These are phyloP conservation scores for Rhizopus stolonifer DNA, from an alignment of 371 early-diverging fungal genomes.

Conservation along the genomic window DNA sequence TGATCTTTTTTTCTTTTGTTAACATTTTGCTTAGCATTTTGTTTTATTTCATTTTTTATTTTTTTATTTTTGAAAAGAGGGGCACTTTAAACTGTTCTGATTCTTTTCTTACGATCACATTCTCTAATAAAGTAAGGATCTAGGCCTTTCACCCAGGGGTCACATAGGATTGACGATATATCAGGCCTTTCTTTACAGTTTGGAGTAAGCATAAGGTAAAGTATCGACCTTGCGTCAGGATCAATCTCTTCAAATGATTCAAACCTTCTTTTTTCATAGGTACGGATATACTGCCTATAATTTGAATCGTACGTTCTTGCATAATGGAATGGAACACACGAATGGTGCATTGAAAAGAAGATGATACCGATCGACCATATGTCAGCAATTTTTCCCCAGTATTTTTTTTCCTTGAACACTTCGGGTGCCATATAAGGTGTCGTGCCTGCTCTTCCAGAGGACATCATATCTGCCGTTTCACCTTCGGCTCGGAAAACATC, in stretches of 20 bases:
- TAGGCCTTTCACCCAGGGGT: constrained; percentile 68
- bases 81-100: no score
- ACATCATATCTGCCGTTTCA: constrained; percentile 64
- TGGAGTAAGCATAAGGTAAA: constrained; percentile 82
- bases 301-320: constrained; percentile 63
- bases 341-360: constrained; percentile 75
- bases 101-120: background rate
- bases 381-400: constrained; percentile 74
- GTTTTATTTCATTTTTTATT: no score
- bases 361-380: constrained; percentile 84
- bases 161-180: constrained; percentile 53
- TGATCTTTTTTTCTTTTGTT: no score
- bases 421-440: constrained; percentile 91
- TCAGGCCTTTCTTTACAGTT: constrained; percentile 64
- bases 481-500: constrained; percentile 85
- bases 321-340: constrained; percentile 61
- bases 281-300: constrained; percentile 59
- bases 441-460: constrained; percentile 79
- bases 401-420: constrained; percentile 50
- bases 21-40: no score
- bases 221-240: constrained; percentile 49
- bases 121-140: constrained; percentile 26
- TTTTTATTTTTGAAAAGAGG: background rate
- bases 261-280: constrained; percentile 44
- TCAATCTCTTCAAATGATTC: constrained; percentile 60